Conservation (phyloP, 768 basidiomycete species). For the Chalciporus chontae region DNA sequence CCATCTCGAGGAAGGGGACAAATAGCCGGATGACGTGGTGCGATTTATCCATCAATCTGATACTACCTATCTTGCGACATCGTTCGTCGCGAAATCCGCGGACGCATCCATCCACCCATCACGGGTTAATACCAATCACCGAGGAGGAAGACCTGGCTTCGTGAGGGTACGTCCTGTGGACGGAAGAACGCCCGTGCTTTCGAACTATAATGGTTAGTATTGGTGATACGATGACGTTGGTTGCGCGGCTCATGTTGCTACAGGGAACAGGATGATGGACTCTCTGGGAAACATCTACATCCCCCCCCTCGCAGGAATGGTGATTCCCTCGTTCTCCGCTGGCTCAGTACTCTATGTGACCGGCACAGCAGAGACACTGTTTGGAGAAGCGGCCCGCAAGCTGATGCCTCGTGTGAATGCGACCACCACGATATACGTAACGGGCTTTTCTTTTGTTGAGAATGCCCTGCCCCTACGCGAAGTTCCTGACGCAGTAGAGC, state of each 20-base stretch:
- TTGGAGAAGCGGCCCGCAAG: constrained; percentile 43
- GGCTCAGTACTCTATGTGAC: constrained; percentile 62
- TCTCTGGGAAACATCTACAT: constrained; percentile 60
- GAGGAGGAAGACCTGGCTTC: constrained; percentile 61
- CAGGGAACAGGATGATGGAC: constrained; percentile 62
- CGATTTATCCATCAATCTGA: constrained; percentile 47
- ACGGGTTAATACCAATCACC: constrained; percentile 61
- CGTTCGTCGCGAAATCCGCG: constrained; percentile 39
- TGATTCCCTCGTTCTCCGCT: constrained; percentile 50
- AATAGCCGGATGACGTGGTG: constrained; percentile 49
- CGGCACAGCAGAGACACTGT: constrained; percentile 47
- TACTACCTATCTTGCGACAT: constrained; percentile 53
- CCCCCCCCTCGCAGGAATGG: constrained; percentile 53
- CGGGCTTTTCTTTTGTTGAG: constrained; percentile 50
- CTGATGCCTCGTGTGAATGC: constrained; percentile 49
- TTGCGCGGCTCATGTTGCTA: neutral
- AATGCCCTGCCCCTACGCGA: constrained; percentile 55
- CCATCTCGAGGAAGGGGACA: constrained; percentile 33
- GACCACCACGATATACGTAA: constrained; percentile 46
- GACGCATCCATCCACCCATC: constrained; percentile 47
- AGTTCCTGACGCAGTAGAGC: constrained; percentile 23
- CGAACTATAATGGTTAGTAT: constrained; percentile 54
- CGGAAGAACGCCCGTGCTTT: too few species aligned
- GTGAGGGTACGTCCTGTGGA: constrained; percentile 55
- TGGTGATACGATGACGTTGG: neutral